Evolutionary conservation across 2,329 filamentous ascomycete species (phyloP).

Genomic region (Alternaria panax): DNA sequence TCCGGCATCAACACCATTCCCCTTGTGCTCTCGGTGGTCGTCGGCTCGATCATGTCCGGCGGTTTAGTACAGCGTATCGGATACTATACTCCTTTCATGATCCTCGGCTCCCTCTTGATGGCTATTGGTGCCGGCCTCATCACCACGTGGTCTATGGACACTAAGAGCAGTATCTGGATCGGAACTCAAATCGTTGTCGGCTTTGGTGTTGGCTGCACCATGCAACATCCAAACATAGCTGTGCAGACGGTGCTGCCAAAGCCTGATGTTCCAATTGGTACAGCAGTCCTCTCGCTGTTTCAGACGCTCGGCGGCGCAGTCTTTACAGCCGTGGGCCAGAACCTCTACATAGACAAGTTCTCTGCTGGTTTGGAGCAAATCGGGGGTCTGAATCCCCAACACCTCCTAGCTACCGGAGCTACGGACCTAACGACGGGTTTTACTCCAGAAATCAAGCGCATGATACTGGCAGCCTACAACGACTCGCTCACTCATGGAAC

Average conservation of each 20-base stretch:
- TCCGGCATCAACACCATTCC: slow-evolving; percentile 57
- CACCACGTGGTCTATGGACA: slow-evolving; percentile 50
- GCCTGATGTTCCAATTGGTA: slow-evolving; percentile 54
- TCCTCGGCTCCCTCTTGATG: slow-evolving; percentile 51
- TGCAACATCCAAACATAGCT: slow-evolving; percentile 56
- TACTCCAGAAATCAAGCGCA: slow-evolving; percentile 17
- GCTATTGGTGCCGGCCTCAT: slow-evolving; percentile 55
- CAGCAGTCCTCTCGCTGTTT: slow-evolving; percentile 54
- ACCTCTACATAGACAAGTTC: slow-evolving; percentile 56
- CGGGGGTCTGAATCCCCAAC: slow-evolving; percentile 49
- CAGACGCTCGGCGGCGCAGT: slow-evolving; percentile 57
- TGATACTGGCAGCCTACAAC: slow-evolving; percentile 41
- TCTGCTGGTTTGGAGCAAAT: slow-evolving; percentile 44
- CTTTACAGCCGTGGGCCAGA: slow-evolving; percentile 57
- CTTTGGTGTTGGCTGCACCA: slow-evolving; percentile 53
- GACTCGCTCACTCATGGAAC: slow-evolving; percentile 43
- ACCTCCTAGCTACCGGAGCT: slow-evolving; percentile 56
- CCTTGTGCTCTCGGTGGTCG: slow-evolving; percentile 54
- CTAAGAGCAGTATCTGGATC: slow-evolving; percentile 42
- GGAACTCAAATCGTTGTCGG: slow-evolving; percentile 41
- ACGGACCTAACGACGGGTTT: slow-evolving; percentile 62
- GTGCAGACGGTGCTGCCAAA: slow-evolving; percentile 52
- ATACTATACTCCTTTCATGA: slow-evolving; percentile 59
- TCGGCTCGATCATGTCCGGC: slow-evolving; percentile 52
- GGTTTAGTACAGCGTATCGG: slow-evolving; percentile 51